Conservation (phyloP, 192 early-diverging fungal genomes). For the Backusella liffmaniae region DNA sequence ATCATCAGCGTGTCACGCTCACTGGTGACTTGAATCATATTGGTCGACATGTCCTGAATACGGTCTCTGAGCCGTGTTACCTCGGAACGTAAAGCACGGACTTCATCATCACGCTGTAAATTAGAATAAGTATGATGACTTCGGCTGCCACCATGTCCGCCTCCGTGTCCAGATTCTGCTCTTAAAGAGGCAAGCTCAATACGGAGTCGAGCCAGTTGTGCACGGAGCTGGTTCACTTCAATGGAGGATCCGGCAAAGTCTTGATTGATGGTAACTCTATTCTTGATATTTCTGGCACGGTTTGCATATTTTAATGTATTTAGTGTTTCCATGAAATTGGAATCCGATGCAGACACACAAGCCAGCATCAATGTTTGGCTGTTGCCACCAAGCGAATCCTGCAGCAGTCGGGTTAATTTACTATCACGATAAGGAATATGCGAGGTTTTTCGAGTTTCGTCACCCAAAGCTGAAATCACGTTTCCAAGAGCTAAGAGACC, state of each 20-base stretch:
- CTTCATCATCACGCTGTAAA: constrained; percentile 46
- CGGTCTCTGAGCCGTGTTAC: constrained; percentile 49
- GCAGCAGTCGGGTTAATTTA: constrained; percentile 96
- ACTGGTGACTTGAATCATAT: constrained; percentile 44
- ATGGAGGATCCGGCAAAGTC: constrained; percentile 47
- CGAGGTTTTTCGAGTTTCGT: constrained; percentile 56
- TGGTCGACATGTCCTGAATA: constrained; percentile 41
- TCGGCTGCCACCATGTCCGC: constrained; percentile 1
- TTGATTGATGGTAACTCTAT: constrained; percentile 67
- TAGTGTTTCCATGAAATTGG: constrained; percentile 85
- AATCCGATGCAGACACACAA: constrained; percentile 85
- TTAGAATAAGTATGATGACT: neutral
- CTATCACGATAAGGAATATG: constrained; percentile 97
- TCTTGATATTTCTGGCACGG: constrained; percentile 94
- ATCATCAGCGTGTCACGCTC: constrained; percentile 57
- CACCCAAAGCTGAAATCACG: constrained; percentile 94
- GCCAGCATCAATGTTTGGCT: constrained; percentile 94
- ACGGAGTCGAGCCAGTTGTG: constrained; percentile 51
- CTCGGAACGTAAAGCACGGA: constrained; percentile 43
- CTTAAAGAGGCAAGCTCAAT: constrained; percentile 48
- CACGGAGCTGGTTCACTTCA: constrained; percentile 56
- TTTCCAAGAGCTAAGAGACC: constrained; percentile 96
- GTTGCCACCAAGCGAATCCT: constrained; percentile 96
- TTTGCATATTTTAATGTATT: constrained; percentile 97
- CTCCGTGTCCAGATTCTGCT: constrained; percentile 24